Percentiles rank a stretch among this genome's conserved stretches.
Conservation (phyloP, 2,329 filamentous ascomycete species). For the Aureobasidium mangrovei region DNA sequence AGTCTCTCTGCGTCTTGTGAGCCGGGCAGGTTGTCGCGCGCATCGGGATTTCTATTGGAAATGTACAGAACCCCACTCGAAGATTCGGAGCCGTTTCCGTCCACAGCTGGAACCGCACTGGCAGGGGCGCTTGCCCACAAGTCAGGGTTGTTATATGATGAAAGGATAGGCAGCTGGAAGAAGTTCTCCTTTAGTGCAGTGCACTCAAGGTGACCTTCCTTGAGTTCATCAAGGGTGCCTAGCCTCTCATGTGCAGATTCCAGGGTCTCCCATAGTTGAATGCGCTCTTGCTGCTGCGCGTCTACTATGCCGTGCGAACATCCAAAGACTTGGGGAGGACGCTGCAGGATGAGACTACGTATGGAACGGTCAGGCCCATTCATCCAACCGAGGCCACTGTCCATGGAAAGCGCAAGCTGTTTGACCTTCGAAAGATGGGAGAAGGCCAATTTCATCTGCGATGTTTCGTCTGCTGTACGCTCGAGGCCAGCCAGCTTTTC, state of each 20-base stretch:
- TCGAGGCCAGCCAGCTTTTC: conserved; percentile 52
- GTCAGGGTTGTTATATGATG: not conserved
- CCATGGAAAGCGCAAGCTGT: conserved; percentile 59
- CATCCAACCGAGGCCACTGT: conserved; percentile 60
- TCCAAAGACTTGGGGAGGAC: conserved; percentile 40
- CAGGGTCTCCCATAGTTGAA: conserved; percentile 29
- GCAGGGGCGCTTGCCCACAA: conserved; percentile 11
- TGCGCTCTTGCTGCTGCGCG: conserved; percentile 27
- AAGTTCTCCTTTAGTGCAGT: not conserved
- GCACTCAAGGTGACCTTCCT: conserved; percentile 17
- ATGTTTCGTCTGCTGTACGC: conserved; percentile 53
- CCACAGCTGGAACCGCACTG: not conserved
- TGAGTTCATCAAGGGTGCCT: conserved; percentile 20
- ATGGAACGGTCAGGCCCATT: conserved; percentile 51
- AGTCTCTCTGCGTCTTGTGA: not conserved
- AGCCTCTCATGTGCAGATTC: conserved; percentile 18
- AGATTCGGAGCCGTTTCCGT: not conserved
- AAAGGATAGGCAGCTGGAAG: not conserved
- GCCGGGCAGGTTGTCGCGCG: not conserved
- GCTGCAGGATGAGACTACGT: conserved; percentile 38
- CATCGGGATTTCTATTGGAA: not conserved
- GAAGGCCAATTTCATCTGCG: conserved; percentile 53
- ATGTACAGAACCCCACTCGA: conserved; percentile 7
- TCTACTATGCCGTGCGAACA: conserved; percentile 30
- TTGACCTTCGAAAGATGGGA: conserved; percentile 45